Percentiles rank a stretch among this genome's conserved stretches.
These are phyloP conservation scores for Ascochyta lentis DNA, from an alignment of 2,329 filamentous ascomycete species.

Conservation along the genomic window DNA sequence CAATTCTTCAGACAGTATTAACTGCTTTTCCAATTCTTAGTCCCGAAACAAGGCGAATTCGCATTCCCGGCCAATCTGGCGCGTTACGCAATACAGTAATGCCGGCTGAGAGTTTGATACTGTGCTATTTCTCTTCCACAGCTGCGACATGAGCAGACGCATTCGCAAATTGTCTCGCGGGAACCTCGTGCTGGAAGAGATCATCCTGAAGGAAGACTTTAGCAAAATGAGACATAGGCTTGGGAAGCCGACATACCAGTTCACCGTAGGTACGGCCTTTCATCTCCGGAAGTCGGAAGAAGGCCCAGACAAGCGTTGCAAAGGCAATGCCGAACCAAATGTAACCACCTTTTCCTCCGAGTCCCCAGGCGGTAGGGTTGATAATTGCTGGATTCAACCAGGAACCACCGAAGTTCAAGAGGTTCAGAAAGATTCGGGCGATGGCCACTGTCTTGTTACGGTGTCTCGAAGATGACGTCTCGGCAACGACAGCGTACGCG, in stretches of 20 bases:
- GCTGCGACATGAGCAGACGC: constrained; percentile 11
- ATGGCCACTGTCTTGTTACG: constrained; percentile 87
- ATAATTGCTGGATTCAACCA: constrained; percentile 65
- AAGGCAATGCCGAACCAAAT: constrained; percentile 83
- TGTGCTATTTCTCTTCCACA: neutral
- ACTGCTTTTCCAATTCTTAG: neutral
- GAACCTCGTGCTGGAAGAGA: constrained; percentile 8
- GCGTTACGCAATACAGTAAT: neutral
- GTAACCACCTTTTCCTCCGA: constrained; percentile 76
- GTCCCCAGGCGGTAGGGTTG: constrained; percentile 71
- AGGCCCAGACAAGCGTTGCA: constrained; percentile 77
- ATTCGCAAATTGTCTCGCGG: constrained; percentile 7
- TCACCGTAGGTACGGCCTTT: constrained; percentile 80
- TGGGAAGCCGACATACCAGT: constrained; percentile 15
- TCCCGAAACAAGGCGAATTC: neutral
- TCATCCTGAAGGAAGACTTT: neutral
- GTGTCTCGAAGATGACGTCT: constrained; percentile 78
- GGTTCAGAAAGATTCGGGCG: constrained; percentile 69
- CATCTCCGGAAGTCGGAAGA: constrained; percentile 79
- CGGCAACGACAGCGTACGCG: constrained; percentile 82
- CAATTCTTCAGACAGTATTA: neutral
- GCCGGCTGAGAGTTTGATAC: neutral
- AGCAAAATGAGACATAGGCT: neutral
- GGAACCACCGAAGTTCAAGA: constrained; percentile 45
- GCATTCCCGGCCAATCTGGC: neutral